Conservation (phyloP, 345 rosid species). For the Noccaea bulbosa region DNA sequence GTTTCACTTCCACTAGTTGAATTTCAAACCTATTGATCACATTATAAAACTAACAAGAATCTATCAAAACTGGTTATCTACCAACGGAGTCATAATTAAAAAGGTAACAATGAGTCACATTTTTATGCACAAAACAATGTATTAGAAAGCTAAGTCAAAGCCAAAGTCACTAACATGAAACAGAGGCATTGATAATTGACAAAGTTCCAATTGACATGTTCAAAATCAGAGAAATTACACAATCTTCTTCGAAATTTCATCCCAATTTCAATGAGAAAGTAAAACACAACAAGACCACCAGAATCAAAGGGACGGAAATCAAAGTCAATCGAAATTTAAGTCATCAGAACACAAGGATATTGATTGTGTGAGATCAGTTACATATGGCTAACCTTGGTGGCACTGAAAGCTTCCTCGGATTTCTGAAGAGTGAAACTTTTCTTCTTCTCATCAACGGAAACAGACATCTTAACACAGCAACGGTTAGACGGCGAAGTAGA, state of each 20-base stretch:
- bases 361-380: neutral
- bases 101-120: slow-evolving; percentile 5
- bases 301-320: neutral
- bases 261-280: neutral
- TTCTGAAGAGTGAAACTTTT: slow-evolving; percentile 69
- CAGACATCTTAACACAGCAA: slow-evolving; percentile 57
- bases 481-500: slow-evolving; percentile 46
- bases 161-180: neutral
- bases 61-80: slow-evolving; percentile 85
- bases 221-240: neutral
- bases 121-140: neutral
- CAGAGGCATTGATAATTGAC: neutral
- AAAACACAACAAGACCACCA: neutral
- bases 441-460: slow-evolving; percentile 70
- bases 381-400: slow-evolving; percentile 60
- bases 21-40: no score
- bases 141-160: neutral
- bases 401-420: slow-evolving; percentile 84
- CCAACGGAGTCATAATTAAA: slow-evolving; percentile 57
- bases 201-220: neutral
- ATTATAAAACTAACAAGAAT: no score
- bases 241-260: neutral
- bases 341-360: neutral
- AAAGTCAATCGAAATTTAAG: neutral
- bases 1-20: no score